Evolutionary conservation across 2,329 filamentous ascomycete genomes (phyloP).

Genomic region (Pseudocercospora eumusae): DNA sequence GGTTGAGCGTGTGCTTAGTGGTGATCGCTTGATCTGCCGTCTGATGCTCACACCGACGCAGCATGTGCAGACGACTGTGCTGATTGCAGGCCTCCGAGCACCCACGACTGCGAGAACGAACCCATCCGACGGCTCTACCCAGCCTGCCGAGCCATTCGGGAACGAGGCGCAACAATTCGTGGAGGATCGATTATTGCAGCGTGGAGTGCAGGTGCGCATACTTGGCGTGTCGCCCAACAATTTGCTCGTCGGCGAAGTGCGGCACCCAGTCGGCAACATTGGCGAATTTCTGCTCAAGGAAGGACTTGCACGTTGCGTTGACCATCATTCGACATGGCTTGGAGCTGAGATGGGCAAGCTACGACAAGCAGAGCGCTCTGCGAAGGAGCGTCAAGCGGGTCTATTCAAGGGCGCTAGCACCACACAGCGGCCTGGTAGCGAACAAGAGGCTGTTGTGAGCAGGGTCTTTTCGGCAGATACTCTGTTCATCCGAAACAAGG

Average conservation of each 20-base stretch:
- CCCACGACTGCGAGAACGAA: slow-evolving; percentile 86
- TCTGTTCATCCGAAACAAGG: slow-evolving; percentile 80
- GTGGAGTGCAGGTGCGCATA: slow-evolving; percentile 77
- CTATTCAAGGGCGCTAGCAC: slow-evolving; percentile 80
- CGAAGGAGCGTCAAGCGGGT: slow-evolving; percentile 73
- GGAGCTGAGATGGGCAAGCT: slow-evolving; percentile 84
- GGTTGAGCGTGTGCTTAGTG: slow-evolving; percentile 86
- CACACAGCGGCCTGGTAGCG: slow-evolving; percentile 57
- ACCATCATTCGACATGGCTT: slow-evolving; percentile 91
- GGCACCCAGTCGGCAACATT: slow-evolving; percentile 87
- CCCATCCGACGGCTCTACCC: slow-evolving; percentile 73
- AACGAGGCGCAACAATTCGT: slow-evolving; percentile 88
- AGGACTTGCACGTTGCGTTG: slow-evolving; percentile 87
- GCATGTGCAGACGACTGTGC: slow-evolving; percentile 84
- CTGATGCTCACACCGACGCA: slow-evolving; percentile 77
- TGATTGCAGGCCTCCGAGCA: slow-evolving; percentile 84
- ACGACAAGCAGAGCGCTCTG: slow-evolving; percentile 81
- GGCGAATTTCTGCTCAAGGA: slow-evolving; percentile 86
- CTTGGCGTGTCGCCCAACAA: slow-evolving; percentile 87
- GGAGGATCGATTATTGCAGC: slow-evolving; percentile 81
- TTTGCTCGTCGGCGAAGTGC: slow-evolving; percentile 82
- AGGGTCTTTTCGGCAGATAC: slow-evolving; percentile 89
- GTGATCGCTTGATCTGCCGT: slow-evolving; percentile 84
- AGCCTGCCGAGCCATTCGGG: slow-evolving; percentile 84
- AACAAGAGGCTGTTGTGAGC: slow-evolving; percentile 78